Evolutionary conservation across 139 green algal species (phyloP), one percentile per base, ranked within the genome.

Genomic region (Cymbomonas tetramitiformis): DNA sequence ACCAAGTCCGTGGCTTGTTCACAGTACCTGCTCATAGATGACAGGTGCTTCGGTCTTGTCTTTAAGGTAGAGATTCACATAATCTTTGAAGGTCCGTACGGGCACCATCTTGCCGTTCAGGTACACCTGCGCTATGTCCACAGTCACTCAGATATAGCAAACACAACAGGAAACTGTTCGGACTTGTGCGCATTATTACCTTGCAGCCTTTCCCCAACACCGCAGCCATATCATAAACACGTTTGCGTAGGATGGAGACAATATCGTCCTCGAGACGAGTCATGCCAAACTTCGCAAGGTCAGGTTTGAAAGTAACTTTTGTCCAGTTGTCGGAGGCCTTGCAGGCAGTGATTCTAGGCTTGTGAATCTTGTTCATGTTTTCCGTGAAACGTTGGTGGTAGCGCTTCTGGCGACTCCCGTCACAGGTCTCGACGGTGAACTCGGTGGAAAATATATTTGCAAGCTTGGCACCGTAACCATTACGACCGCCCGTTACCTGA

Each of bases 381-480:
- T 80, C 33, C 1, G 23, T 56, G 61, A 84, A 84, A 23, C 72
- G 61, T 78, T 97, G 91, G 34, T 77, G 74, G 80, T 97, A 98
- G 29, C 74, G 71, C n/a, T 68, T 66, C 41, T 80, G 40, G 2
- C 88, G 74, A 32, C 71, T 74, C 31, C 90, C 86, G 57, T 99
- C 92, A 30, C 75, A 85, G 0, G 92, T 98, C 74, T 99, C 92
- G 5, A 99, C 69, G 10, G 82, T 63, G 51, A 99, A 99, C 62
- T 95, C 81, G 0, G 71, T 94, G 24, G 90, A 97, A 73, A 96
- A 99, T 62, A 98, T 98, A 82, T 99, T 99, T 49, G 92, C 81
- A 24, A 99, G 80, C 80, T 99, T 99, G 48, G 92, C 89, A 29
- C 92, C 92, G 56, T 95, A 99, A 10, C 92, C 92, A 62, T 99